Evolutionary conservation across 1,139 yeast species (phyloP), one percentile per base, ranked within the genome.

Genomic region (Pichia sp.): DNA sequence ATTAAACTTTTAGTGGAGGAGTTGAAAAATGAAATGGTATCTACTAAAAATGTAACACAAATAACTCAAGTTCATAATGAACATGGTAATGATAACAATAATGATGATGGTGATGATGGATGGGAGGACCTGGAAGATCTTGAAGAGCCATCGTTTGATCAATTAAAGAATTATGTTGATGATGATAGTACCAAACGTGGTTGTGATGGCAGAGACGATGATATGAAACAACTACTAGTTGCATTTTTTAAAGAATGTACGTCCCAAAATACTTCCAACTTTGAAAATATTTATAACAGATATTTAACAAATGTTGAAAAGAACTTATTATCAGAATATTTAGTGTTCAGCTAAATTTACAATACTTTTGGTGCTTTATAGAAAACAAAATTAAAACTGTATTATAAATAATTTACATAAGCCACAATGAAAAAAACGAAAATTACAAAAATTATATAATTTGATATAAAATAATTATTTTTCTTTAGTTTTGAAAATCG

Each of bases 101-200:
- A 59, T 18, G 64, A 53, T 11, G 66, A 56, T 5, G 67, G 57
- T 1, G 79, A 67, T 9, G 84, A 73, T 18, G 87, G 75, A 0
- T 89, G 96, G 94, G 96, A 88, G 61, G 95, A 87, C 59, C 69
- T 85, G 58, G 90, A 84, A 10, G 82, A 75, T 50, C 66, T 76
- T 40, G 86, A 82, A 1, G 81, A 77, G 1, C 77, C 85, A 2
- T 74, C 78, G 41, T 81, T 71, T 58, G 83, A 78, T 27, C 80
- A 79, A 56, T 64, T 83, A 26, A 79, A 77, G 53, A 75, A 75
- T 0, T 81, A 77, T 50, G 74, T 69, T 34, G 67, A 68, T 3
- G 70, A 69, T 40, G 52, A 51, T 8, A 62, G 59, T 10, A 56
- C 52, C 18, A 60, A 59, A n/a, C 49, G 53, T 11, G 59, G 34